phyloP scores from a whole-genome alignment of 2,329 filamentous ascomycete genomes.

The Eutypa lata region DNA sequence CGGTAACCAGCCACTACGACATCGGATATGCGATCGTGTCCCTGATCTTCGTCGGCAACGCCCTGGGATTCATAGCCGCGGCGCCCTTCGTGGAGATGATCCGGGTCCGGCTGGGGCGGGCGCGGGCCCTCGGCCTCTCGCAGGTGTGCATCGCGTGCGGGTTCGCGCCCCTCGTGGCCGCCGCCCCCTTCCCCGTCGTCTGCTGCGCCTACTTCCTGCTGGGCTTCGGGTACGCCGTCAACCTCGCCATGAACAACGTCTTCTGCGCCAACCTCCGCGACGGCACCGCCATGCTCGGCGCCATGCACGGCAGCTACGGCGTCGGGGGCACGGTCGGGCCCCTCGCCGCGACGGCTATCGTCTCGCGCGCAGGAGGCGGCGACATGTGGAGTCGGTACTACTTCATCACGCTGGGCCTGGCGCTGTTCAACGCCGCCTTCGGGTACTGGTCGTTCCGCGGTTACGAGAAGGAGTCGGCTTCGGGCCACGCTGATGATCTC shows the following conservation, averaged over 20 bases:
- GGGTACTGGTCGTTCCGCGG: conserved; percentile 66
- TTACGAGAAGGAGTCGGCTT: conserved; percentile 60
- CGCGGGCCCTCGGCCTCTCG: conserved; percentile 58
- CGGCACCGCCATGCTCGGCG: conserved; percentile 54
- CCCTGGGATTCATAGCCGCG: conserved; percentile 71
- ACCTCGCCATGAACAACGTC: conserved; percentile 56
- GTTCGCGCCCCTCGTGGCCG: conserved; percentile 63
- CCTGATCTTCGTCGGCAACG: conserved; percentile 76
- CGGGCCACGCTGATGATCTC: conserved; percentile 29
- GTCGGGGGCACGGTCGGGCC: conserved; percentile 65
- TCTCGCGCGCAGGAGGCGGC: conserved; percentile 49
- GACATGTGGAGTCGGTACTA: conserved; percentile 70
- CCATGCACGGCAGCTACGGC: conserved; percentile 66
- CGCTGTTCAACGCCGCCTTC: conserved; percentile 53
- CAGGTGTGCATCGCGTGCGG: conserved; percentile 55
- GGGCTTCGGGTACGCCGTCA: conserved; percentile 55
- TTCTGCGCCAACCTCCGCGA: conserved; percentile 55
- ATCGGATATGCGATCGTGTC: conserved; percentile 79
- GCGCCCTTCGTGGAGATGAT: conserved; percentile 67
- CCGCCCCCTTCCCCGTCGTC: conserved; percentile 68
- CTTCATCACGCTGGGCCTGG: conserved; percentile 59
- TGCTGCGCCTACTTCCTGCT: conserved; percentile 68
- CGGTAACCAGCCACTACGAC: conserved; percentile 52
- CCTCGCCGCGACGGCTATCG: conserved; percentile 71
- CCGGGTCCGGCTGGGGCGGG: conserved; percentile 61